Evolutionary conservation across 2,329 filamentous ascomycete species (phyloP), one percentile per base, ranked within the genome.

Genomic region (Aspergillus awamori): DNA sequence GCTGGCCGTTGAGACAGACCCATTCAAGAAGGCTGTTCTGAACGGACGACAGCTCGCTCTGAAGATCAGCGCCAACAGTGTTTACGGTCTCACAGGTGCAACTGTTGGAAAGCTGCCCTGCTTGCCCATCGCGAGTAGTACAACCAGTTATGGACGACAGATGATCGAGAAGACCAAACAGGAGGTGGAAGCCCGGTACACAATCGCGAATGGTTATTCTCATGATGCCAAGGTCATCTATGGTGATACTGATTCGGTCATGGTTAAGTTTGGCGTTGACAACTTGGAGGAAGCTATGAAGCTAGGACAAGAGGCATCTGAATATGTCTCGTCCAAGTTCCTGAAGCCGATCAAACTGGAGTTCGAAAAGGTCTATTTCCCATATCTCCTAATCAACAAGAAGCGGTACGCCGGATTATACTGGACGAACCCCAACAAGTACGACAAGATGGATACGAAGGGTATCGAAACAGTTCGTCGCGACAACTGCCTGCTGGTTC

Each of bases 391-490:
- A 55, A 99, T 99, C 87, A 99, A 99, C 87, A 99, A 99, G 83
- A 99, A 99, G 83, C 90, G 95, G 65, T 99, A 99, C 72, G 95
- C 95, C 8, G 95, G 95, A n/a, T 80, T 99, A 33, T 98, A 92
- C 80, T 99, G 93, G 93, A 99, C 95, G 5, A 95, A 90, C 67
- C 87, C 94, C 0, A 86, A 94, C 45, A 97, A 97, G 78, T 95
- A 90, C 76, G 96, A 99, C 84, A 99, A 98, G 83, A 99, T 99
- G 96, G 95, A 99, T 78, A 98, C 92, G 62, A 99, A 99, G 77
- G 95, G 95, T 83, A 98, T 99, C 67, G 95, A 99, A 79, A 99
- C 95, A 3, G 96, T 99, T 51, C 89, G 95, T 68, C 86, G 95
- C 84, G 95, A 99, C 77, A 99, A 99, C 74, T 99, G 95, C 74